Percentiles rank a stretch among this genome's conserved stretches.
These are phyloP conservation scores for Hemisphaericaspora xylofermentans DNA, from an alignment of 1,139 yeast species.

Conservation along the genomic window DNA sequence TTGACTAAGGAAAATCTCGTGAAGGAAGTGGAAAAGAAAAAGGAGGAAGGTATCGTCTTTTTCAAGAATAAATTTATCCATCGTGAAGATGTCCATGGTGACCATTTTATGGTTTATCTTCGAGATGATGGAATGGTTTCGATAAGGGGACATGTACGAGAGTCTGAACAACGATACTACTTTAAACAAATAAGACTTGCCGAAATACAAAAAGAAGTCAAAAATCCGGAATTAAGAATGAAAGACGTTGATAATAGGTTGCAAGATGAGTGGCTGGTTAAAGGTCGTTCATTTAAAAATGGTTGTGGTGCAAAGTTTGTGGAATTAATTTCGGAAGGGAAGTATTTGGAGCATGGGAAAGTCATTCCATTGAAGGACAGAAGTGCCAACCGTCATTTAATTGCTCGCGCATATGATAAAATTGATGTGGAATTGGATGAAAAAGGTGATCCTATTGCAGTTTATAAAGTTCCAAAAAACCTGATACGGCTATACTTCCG, in stretches of 20 bases:
- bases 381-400: neutral
- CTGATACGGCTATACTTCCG: too few species aligned
- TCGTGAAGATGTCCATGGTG: neutral
- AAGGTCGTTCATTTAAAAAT: neutral
- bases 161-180: neutral
- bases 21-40: neutral
- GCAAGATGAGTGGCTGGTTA: neutral
- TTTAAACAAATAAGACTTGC: neutral
- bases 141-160: neutral
- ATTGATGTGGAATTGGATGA: neutral
- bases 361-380: neutral
- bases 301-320: neutral
- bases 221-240: neutral
- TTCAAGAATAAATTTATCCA: neutral
- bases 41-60: neutral
- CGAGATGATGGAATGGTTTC: neutral
- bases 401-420: neutral
- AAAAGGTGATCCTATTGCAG: neutral
- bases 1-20: neutral
- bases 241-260: neutral
- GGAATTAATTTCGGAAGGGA: neutral
- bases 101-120: neutral
- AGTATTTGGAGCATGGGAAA: slow-evolving; percentile 1
- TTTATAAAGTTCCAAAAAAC: neutral
- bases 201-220: neutral